phyloP scores from a whole-genome alignment of 164 flowering plant genomes.

The Liquidambar formosana region DNA sequence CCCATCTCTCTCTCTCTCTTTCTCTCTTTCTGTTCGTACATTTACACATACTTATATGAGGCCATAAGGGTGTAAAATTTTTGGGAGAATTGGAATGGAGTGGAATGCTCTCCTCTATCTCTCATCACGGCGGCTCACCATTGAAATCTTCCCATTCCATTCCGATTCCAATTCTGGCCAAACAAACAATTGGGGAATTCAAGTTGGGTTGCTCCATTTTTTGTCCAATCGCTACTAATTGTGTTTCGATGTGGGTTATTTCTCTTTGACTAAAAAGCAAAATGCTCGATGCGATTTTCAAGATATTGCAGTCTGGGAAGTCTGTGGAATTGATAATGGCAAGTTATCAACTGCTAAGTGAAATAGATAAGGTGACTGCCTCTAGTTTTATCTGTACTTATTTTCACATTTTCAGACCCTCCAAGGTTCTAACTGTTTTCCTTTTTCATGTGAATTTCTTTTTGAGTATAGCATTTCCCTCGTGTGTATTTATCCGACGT shows the following conservation, averaged over 20 bases:
- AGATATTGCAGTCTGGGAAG: slow-evolving; percentile 53
- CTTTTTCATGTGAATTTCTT: neutral
- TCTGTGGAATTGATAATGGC: slow-evolving; percentile 62
- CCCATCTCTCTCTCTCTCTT: too few species aligned
- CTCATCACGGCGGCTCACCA: too few species aligned
- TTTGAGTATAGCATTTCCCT: slow-evolving; percentile 56
- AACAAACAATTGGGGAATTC: too few species aligned
- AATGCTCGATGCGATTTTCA: slow-evolving; percentile 66
- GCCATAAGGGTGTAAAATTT: too few species aligned
- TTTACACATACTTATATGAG: too few species aligned
- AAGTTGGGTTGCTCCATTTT: too few species aligned
- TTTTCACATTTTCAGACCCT: neutral
- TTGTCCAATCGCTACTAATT: neutral
- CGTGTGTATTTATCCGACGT: slow-evolving; percentile 35
- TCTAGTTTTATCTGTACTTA: neutral
- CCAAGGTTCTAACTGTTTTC: neutral
- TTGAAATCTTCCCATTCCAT: too few species aligned
- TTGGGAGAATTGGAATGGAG: too few species aligned
- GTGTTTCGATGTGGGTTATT: neutral
- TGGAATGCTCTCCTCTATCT: too few species aligned
- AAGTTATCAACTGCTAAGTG: slow-evolving; percentile 68
- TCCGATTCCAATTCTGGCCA: too few species aligned
- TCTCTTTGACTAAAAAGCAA: slow-evolving; percentile 41
- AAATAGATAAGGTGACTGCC: slow-evolving; percentile 57
- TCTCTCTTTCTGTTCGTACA: too few species aligned